Base-by-base conservation (phyloP, 352 stramenopile genomes). In the Peronospora belbahrii region DNA sequence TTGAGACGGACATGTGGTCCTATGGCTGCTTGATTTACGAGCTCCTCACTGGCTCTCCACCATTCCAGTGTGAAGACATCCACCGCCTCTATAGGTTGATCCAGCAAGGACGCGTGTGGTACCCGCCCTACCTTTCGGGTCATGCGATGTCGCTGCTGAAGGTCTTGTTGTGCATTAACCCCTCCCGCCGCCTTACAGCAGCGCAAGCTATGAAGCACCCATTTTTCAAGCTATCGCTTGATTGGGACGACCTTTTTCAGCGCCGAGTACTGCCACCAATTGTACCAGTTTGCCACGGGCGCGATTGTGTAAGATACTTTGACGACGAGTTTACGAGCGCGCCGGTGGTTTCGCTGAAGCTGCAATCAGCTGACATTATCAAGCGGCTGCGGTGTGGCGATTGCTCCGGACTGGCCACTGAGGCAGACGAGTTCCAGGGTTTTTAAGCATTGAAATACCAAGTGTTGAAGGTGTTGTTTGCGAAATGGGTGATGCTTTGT, bases 1-100 rank as follows among this genome's bases (percentile, higher is more conserved):
- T 88, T 20, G 68, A 83, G 48, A 92, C 80, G 4, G 80, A 92
- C 61, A 83, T 92, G 69, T 92, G 80, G 80, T 89, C 80, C 5
- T 89, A 88, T 41, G 80, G 80, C 50, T 92, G 80, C 73, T 88
- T 92, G 48, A 69, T 71, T 43, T 92, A 84, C 53, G 80, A 92
- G 48, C 61, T 92, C 15, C 59, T 88, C 9, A 85, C 78, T 8
- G 80, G 80, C 28, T 54, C 64, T 3, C 80, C 80, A 18, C 80
- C 80, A 22, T 92, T 92, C 52, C 73, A 85, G 53, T 68, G 68
- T 53, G 57, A 66, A 42, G 75, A 83, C 55, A 65, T 88, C 53
- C 36, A 37, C 18, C 62, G 65, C 7, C 69, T 92, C 23, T 92
- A 88, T 44, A 55, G 66, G 40, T 50, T 68, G 22, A 92, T 92